These are phyloP conservation scores for Cinchona pubescens DNA, from an alignment of 257 asterid genomes.

Conservation along the genomic window DNA sequence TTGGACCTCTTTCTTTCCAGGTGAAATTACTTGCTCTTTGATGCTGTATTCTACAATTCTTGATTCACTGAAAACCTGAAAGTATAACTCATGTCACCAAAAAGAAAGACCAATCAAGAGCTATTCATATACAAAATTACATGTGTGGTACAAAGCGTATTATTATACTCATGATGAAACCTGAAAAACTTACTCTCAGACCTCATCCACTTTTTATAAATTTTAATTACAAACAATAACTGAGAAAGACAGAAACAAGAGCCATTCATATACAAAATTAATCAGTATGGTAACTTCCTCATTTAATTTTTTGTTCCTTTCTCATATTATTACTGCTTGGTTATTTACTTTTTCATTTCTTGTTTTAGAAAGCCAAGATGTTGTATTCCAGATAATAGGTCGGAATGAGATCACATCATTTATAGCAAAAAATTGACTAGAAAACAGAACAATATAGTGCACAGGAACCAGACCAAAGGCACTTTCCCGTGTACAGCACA, in stretches of 20 bases:
- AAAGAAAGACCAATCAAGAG: not conserved
- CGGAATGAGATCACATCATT: not conserved
- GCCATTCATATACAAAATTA: not conserved
- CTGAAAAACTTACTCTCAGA: no score
- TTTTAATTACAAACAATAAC: no score
- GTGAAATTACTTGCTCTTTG: constrained; percentile 52
- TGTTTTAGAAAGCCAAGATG: no score
- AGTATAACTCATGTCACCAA: not conserved
- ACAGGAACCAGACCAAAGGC: not conserved
- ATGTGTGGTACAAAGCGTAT: no score
- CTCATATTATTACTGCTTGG: not conserved
- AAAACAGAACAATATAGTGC: not conserved
- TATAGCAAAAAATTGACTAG: not conserved
- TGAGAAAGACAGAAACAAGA: not conserved
- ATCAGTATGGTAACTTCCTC: not conserved
- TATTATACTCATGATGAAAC: no score
- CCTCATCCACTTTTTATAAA: no score
- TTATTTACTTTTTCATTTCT: not conserved
- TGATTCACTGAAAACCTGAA: constrained; percentile 76
- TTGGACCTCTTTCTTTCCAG: constrained; percentile 71
- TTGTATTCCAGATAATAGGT: not conserved
- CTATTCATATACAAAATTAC: no score
- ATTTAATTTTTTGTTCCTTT: not conserved
- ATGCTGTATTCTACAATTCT: constrained; percentile 65
- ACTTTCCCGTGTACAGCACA: not conserved